Conservation (phyloP, 768 basidiomycete genomes). For the Pleurotus giganteus region DNA sequence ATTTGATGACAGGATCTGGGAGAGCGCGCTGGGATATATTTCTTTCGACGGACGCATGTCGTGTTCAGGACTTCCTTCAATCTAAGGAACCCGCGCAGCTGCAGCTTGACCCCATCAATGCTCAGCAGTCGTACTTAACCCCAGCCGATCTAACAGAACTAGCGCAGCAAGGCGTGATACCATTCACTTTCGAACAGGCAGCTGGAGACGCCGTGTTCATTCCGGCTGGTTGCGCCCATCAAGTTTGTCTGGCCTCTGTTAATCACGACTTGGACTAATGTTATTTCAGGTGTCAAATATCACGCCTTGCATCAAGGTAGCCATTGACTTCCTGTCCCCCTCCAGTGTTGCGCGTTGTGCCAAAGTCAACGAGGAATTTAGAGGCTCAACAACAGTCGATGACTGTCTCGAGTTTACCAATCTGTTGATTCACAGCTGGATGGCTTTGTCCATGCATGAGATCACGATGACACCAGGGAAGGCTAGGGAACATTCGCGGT, state of each 20-base stretch:
- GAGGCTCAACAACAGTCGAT: background rate
- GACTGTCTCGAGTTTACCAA: background rate
- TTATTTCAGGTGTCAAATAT: constrained; percentile 3
- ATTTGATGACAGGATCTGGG: constrained; percentile 65
- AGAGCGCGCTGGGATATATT: constrained; percentile 72
- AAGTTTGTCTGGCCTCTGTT: constrained; percentile 35
- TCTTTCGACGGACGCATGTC: constrained; percentile 53
- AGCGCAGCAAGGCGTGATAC: constrained; percentile 50
- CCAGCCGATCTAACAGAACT: constrained; percentile 50
- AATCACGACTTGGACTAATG: background rate
- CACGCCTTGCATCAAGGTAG: constrained; percentile 5
- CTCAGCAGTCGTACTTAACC: background rate
- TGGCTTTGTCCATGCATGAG: background rate
- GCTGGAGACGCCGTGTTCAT: constrained; percentile 75
- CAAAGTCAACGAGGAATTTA: background rate
- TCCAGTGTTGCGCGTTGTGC: background rate
- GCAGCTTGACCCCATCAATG: constrained; percentile 6
- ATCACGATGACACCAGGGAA: background rate
- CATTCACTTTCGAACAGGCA: constrained; percentile 62
- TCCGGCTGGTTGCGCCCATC: constrained; percentile 69
- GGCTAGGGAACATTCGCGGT: background rate
- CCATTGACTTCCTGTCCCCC: constrained; percentile 3
- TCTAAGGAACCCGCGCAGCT: too few relatives aligned
- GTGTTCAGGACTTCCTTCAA: constrained; percentile 56
- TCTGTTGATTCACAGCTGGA: background rate